phyloP scores from a whole-genome alignment of 768 basidiomycete species.

The Pholiota microspora region DNA sequence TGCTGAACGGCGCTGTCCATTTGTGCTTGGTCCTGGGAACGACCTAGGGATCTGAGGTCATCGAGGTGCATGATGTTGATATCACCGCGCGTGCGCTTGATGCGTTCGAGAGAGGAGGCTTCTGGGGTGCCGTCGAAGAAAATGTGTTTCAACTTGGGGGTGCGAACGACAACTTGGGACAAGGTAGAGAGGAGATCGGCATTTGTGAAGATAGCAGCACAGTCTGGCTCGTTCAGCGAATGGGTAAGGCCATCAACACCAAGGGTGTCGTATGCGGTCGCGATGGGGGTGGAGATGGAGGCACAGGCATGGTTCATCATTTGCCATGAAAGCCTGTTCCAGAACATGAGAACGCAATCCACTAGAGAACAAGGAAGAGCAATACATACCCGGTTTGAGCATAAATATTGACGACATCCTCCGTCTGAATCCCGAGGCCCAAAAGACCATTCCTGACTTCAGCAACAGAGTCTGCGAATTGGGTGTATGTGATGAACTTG shows the following conservation, averaged over 20 bases:
- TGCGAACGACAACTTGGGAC: constrained; percentile 57
- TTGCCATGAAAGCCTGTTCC: constrained; percentile 52
- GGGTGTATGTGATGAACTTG: constrained; percentile 65
- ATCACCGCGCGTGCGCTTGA: constrained; percentile 37
- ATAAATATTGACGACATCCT: constrained; percentile 79
- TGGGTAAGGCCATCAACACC: constrained; percentile 77
- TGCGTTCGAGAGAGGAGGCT: constrained; percentile 44
- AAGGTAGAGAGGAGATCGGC: constrained; percentile 72
- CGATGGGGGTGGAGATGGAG: constrained; percentile 65
- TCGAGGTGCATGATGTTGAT: constrained; percentile 60
- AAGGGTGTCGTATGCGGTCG: constrained; percentile 88
- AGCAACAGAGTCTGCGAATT: constrained; percentile 51
- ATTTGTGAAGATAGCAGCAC: constrained; percentile 77
- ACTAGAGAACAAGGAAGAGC: too few relatives aligned
- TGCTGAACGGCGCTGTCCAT: constrained; percentile 48
- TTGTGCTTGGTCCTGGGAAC: constrained; percentile 37
- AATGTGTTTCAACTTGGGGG: constrained; percentile 66
- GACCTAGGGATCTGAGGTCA: constrained; percentile 60
- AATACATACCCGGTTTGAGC: constrained; percentile 63
- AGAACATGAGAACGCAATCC: not conserved
- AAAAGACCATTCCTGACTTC: constrained; percentile 62
- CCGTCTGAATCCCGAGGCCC: constrained; percentile 54
- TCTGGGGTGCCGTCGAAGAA: constrained; percentile 73
- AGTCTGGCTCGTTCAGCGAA: constrained; percentile 71
- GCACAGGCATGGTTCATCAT: constrained; percentile 72